These are phyloP conservation scores for Citrus hindsii DNA, from an alignment of 345 rosid genomes.

Conservation along the genomic window DNA sequence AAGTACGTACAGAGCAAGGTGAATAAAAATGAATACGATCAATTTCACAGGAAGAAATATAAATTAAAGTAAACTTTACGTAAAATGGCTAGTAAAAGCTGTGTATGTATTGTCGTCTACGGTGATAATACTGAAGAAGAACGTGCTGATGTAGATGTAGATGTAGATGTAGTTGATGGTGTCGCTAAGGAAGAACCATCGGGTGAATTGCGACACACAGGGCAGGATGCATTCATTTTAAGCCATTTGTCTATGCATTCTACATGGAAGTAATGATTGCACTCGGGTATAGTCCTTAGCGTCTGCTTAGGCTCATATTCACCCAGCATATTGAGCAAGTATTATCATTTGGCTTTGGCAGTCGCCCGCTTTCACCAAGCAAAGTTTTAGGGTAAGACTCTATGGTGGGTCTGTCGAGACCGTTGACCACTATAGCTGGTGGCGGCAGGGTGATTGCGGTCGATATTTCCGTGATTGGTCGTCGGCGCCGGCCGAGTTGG, in stretches of 20 bases:
- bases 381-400: conserved; percentile 23
- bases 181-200: conserved; percentile 4
- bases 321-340: conserved; percentile 47
- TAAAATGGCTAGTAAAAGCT: no score
- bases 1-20: no score
- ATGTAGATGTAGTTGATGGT: background rate
- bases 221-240: conserved; percentile 48
- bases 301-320: conserved; percentile 57
- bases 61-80: no score
- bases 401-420: no score
- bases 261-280: conserved; percentile 64
- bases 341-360: conserved; percentile 42
- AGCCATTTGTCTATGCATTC: conserved; percentile 66
- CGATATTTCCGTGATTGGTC: no score
- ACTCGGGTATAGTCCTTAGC: conserved; percentile 47
- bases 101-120: no score
- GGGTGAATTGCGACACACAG: conserved; percentile 54
- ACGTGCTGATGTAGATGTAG: conserved; percentile 13
- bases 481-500: no score
- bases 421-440: no score
- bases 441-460: no score
- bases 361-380: conserved; percentile 49
- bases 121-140: no score
- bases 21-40: no score
- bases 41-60: no score